Conservation (phyloP, 1,284 basidiomycete genomes). For the Apiotrichum gracile region DNA sequence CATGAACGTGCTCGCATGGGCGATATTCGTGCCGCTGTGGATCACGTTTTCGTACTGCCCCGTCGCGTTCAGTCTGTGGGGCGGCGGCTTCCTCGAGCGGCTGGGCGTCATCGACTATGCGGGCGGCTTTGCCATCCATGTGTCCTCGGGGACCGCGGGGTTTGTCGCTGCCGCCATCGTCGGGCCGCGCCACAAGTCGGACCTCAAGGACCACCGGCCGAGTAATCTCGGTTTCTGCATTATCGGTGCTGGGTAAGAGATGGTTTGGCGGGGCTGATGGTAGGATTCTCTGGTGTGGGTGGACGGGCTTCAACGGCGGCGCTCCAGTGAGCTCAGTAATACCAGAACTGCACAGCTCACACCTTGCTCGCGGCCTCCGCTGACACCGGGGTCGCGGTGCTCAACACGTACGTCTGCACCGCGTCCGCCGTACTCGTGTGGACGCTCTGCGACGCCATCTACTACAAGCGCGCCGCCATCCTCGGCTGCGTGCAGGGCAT, state of each 20-base stretch:
- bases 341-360: conserved; percentile 8
- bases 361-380: too few species aligned
- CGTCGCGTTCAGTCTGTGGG: conserved; percentile 19
- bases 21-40: conserved; percentile 19
- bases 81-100: conserved; percentile 17
- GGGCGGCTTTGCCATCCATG: conserved; percentile 20
- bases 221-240: conserved; percentile 18
- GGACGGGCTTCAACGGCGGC: conserved; percentile 18
- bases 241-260: conserved; percentile 11
- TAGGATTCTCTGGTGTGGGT: conserved; percentile 15
- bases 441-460: conserved; percentile 15
- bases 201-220: conserved; percentile 14
- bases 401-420: conserved; percentile 23
- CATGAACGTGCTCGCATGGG: conserved; percentile 23
- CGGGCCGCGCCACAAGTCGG: conserved; percentile 14
- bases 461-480: conserved; percentile 18
- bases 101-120: conserved; percentile 23
- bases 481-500: conserved; percentile 17
- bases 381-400: conserved; percentile 18
- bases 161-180: conserved; percentile 15
- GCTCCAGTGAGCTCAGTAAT: not conserved
- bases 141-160: conserved; percentile 17
- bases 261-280: not conserved
- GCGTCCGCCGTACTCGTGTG: conserved; percentile 12
- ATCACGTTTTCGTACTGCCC: conserved; percentile 16